Conservation (phyloP, 306 rosid species). For the Erythrophleum fordii region DNA sequence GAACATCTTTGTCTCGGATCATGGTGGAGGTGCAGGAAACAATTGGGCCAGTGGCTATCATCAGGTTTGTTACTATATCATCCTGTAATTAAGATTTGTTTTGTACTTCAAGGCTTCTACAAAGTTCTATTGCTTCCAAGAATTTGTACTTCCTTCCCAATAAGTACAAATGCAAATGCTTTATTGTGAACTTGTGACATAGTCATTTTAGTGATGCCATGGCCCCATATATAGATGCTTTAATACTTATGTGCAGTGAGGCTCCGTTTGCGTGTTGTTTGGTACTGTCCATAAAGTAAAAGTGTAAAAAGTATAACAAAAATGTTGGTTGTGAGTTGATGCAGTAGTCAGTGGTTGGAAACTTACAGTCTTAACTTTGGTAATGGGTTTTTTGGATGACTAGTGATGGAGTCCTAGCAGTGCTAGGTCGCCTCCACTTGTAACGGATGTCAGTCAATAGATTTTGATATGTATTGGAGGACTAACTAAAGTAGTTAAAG, state of each 20-base stretch:
- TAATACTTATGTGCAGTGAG: conserved; percentile 14
- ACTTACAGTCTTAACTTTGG: no score
- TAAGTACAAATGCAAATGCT: not conserved
- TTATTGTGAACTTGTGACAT: conserved; percentile 7
- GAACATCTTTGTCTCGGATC: conserved; percentile 87
- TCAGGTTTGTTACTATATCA: conserved; percentile 63
- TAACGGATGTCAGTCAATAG: no score
- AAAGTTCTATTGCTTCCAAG: conserved; percentile 12
- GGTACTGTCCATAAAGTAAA: not conserved
- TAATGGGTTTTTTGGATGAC: no score
- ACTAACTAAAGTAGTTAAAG: no score
- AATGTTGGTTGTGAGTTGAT: not conserved
- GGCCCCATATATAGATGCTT: not conserved
- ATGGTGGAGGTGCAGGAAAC: conserved; percentile 99
- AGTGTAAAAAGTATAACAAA: not conserved
- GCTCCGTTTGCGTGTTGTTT: conserved; percentile 18
- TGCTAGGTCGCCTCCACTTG: no score
- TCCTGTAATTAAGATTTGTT: conserved; percentile 13
- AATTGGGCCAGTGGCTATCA: conserved; percentile 98
- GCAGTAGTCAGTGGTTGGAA: not conserved
- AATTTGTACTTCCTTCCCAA: conserved; percentile 4
- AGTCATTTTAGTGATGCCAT: not conserved
- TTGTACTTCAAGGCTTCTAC: not conserved
- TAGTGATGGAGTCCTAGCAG: no score
- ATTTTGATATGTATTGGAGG: no score